Percentiles rank a stretch among this genome's conserved stretches.
Conservation (phyloP, 1,139 yeast species). For the Saccharomyces pastorianus region DNA sequence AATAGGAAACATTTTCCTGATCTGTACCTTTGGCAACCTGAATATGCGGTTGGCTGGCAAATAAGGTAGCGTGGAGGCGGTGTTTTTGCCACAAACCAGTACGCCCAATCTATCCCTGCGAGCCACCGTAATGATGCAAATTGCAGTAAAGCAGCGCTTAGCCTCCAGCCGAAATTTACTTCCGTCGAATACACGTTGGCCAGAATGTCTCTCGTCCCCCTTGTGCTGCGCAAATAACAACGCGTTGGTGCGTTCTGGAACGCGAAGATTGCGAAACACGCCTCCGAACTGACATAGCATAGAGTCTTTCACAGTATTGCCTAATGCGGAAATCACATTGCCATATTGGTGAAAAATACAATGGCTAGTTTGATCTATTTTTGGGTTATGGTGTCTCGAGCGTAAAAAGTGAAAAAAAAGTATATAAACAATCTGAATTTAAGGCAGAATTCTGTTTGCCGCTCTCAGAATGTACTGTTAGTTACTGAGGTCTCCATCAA, state of each 20-base stretch:
- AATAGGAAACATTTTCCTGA: not conserved
- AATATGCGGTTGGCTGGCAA: not conserved
- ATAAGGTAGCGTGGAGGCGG: not conserved
- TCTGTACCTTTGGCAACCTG: not conserved
- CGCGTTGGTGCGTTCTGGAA: not conserved
- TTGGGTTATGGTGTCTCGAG: not conserved
- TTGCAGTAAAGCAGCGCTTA: not conserved
- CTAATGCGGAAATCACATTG: not conserved
- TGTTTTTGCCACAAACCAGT: not conserved
- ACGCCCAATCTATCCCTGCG: not conserved
- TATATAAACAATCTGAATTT: not conserved
- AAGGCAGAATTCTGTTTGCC: not conserved
- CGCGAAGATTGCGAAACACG: slow-evolving; percentile 1
- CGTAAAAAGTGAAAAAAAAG: not conserved
- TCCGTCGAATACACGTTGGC: not conserved
- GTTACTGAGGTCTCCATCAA: not conserved
- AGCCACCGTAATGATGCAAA: not conserved
- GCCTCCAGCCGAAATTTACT: not conserved
- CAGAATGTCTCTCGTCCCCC: not conserved
- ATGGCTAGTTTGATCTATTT: not conserved
- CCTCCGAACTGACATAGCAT: not conserved
- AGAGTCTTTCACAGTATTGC: not conserved
- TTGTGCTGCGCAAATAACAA: not conserved
- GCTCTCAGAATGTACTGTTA: too few relatives aligned
- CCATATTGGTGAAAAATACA: not conserved